Evolutionary conservation across 768 basidiomycete species (phyloP).

Genomic region (Termitomyces sp.): DNA sequence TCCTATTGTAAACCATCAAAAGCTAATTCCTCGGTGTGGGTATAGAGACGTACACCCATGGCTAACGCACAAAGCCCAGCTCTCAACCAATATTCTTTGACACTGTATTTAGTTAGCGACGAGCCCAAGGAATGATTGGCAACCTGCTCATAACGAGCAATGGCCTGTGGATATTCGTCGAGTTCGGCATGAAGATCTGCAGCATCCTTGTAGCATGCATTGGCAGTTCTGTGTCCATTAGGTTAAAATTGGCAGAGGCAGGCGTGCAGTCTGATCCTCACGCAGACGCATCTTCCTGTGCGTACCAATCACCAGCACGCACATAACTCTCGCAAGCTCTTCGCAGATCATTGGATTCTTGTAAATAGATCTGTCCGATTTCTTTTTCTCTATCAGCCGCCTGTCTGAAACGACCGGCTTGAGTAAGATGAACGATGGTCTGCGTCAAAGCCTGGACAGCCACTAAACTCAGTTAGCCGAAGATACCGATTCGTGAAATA

Average conservation of each 20-base stretch:
- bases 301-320: constrained; percentile 94
- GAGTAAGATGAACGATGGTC: constrained; percentile 79
- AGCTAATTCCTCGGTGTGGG: too few relatives aligned
- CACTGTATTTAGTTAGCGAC: constrained; percentile 93
- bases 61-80: constrained; percentile 87
- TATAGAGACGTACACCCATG: constrained; percentile 57
- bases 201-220: constrained; percentile 93
- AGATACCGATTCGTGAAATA: not conserved
- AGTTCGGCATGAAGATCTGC: constrained; percentile 93
- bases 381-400: constrained; percentile 98
- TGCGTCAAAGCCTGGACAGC: constrained; percentile 84
- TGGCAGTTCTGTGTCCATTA: constrained; percentile 69
- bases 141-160: constrained; percentile 86
- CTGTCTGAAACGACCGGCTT: constrained; percentile 89
- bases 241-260: not conserved
- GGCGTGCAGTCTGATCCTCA: constrained; percentile 36
- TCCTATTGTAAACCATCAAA: constrained; percentile 51
- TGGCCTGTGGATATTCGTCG: constrained; percentile 81
- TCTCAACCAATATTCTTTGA: constrained; percentile 96
- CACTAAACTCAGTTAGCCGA: constrained; percentile 44
- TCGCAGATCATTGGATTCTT: constrained; percentile 72
- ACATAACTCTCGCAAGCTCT: constrained; percentile 91
- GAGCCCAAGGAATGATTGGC: constrained; percentile 79
- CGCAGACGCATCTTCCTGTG: constrained; percentile 97
- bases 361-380: constrained; percentile 91